Evolutionary conservation across 1,139 yeast species (phyloP).

Genomic region (Hyphopichia wangnamkhiaoensis): DNA sequence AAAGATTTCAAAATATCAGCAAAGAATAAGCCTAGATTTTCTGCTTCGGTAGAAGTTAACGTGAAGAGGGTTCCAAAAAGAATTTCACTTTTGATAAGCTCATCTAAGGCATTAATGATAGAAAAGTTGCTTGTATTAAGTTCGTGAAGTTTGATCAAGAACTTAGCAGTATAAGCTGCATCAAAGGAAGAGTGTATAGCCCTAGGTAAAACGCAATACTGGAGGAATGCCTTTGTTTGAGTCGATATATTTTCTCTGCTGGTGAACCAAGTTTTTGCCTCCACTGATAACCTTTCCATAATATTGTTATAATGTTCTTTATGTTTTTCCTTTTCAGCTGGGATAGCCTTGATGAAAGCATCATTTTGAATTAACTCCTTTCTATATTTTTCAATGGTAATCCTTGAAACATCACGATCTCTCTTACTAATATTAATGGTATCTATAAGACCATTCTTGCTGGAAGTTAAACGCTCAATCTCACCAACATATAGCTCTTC

Average conservation of each 20-base stretch:
- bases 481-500: conserved; percentile 53
- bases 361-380: conserved; percentile 32
- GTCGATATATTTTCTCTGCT: conserved; percentile 17
- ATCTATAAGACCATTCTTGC: conserved; percentile 33
- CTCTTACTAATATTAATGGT: conserved; percentile 28
- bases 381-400: conserved; percentile 25
- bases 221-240: conserved; percentile 45
- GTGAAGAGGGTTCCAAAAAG: conserved; percentile 66
- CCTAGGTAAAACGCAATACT: conserved; percentile 74
- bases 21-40: conserved; percentile 77
- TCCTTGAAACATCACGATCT: conserved; percentile 29
- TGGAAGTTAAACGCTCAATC: conserved; percentile 35
- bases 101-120: conserved; percentile 44
- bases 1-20: conserved; percentile 54
- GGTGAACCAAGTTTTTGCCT: conserved; percentile 27
- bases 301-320: conserved; percentile 19
- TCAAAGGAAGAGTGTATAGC: conserved; percentile 80
- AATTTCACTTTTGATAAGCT: conserved; percentile 51
- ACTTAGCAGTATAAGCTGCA: conserved; percentile 70
- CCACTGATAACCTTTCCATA: conserved; percentile 13
- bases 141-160: conserved; percentile 54
- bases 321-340: conserved; percentile 36
- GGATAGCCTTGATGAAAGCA: conserved; percentile 21
- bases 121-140: conserved; percentile 46
- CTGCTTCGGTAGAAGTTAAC: conserved; percentile 76